These are phyloP conservation scores for Lactarius sanguifluus DNA, from an alignment of 768 basidiomycete species.

Conservation along the genomic window DNA sequence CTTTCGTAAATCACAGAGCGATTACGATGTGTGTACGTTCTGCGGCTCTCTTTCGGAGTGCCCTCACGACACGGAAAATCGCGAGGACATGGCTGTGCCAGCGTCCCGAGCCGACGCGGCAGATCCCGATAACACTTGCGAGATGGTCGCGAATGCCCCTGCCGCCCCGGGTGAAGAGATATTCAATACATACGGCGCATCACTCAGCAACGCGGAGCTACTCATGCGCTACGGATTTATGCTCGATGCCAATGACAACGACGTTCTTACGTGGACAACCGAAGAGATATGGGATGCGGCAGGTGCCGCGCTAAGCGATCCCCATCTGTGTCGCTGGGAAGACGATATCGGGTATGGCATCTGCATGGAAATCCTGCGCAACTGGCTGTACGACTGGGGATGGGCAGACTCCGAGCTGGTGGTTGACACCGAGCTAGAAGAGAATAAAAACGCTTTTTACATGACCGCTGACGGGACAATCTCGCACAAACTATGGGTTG, in stretches of 20 bases:
- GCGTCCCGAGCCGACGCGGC: conserved; percentile 10
- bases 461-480: conserved; percentile 29
- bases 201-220: conserved; percentile 62
- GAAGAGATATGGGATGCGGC: conserved; percentile 32
- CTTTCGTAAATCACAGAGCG: conserved; percentile 47
- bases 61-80: conserved; percentile 52
- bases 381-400: conserved; percentile 25
- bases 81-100: not conserved
- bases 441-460: conserved; percentile 15
- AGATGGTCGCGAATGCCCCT: conserved; percentile 64
- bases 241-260: conserved; percentile 71
- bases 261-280: conserved; percentile 43
- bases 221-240: conserved; percentile 71
- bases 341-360: conserved; percentile 8
- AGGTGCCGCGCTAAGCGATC: conserved; percentile 15
- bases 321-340: conserved; percentile 13
- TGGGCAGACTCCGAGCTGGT: conserved; percentile 27
- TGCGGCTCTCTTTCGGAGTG: conserved; percentile 73
- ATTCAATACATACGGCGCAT: conserved; percentile 78
- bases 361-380: conserved; percentile 26
- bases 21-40: conserved; percentile 67
- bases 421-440: conserved; percentile 14
- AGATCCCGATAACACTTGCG: conserved; percentile 38
- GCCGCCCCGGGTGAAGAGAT: conserved; percentile 55
- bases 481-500: conserved; percentile 27